A percentile compares a stretch with the other conserved stretches of the same genome.
Conservation (phyloP, 345 rosid species). For the Pelargonium nanum region DNA sequence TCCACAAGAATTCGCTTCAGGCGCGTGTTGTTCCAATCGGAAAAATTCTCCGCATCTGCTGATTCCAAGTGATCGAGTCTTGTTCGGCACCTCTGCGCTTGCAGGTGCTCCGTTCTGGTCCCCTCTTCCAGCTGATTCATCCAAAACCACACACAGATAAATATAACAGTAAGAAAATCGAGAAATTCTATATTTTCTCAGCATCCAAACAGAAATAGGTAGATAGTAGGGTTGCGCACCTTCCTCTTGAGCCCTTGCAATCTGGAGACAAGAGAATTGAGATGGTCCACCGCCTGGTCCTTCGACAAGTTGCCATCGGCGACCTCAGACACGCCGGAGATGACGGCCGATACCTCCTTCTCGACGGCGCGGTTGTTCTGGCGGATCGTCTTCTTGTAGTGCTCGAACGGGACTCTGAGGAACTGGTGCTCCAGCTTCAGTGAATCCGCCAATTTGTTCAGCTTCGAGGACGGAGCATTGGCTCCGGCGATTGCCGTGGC, state of each 20-base stretch:
- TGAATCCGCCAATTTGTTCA: slow-evolving; percentile 63
- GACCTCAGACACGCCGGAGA: slow-evolving; percentile 47
- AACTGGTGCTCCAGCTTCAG: slow-evolving; percentile 86
- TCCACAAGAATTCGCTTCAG: slow-evolving; percentile 85
- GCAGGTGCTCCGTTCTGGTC: slow-evolving; percentile 56
- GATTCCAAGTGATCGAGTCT: slow-evolving; percentile 87
- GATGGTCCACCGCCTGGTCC: slow-evolving; percentile 65
- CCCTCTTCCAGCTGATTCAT: slow-evolving; percentile 75
- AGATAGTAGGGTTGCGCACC: slow-evolving; percentile 23
- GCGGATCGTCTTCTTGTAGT: slow-evolving; percentile 89
- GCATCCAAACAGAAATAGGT: background rate
- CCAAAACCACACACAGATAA: background rate
- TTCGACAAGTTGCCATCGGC: slow-evolving; percentile 42
- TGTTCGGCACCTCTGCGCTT: slow-evolving; percentile 82
- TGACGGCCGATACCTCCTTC: slow-evolving; percentile 70
- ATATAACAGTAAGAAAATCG: background rate
- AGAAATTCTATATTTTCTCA: background rate
- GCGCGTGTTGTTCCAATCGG: slow-evolving; percentile 67
- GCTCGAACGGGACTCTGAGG: slow-evolving; percentile 90
- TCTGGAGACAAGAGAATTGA: slow-evolving; percentile 70
- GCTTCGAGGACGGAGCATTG: slow-evolving; percentile 35
- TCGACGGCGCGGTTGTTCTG: slow-evolving; percentile 65
- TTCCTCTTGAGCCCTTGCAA: slow-evolving; percentile 93
- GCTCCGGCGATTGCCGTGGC: slow-evolving; percentile 17
- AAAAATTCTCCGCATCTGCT: slow-evolving; percentile 49